Evolutionary conservation across 257 asterid species (phyloP).

Genomic region (Thymus mandschuricus): DNA sequence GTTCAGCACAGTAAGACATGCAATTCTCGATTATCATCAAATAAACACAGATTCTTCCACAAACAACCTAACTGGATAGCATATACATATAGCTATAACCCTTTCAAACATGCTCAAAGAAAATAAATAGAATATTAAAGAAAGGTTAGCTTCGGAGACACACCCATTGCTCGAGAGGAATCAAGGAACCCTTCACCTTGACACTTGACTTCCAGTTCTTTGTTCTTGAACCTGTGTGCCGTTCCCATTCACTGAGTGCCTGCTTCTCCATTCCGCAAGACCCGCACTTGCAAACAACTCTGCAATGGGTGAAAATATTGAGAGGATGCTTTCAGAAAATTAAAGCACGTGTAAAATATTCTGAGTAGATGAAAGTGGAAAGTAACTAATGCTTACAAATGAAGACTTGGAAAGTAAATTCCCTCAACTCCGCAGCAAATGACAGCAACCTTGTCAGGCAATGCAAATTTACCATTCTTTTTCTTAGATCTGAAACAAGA

Average conservation of each 20-base stretch:
- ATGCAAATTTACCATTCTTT: conserved; percentile 50
- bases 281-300: conserved; percentile 99
- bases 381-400: conserved; percentile 63
- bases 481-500: conserved; percentile 65
- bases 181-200: conserved; percentile 79
- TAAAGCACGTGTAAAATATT: conserved; percentile 8
- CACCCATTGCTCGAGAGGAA: conserved; percentile 97
- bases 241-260: conserved; percentile 95
- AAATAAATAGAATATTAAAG: conserved; percentile 20
- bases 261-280: conserved; percentile 86
- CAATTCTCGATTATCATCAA: conserved; percentile 8
- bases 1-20: background rate
- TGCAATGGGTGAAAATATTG: conserved; percentile 38
- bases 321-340: conserved; percentile 27
- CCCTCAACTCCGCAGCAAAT: conserved; percentile 92
- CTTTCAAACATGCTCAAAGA: conserved; percentile 13
- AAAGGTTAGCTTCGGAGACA: conserved; percentile 45
- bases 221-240: conserved; percentile 84
- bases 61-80: conserved; percentile 15
- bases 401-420: conserved; percentile 89
- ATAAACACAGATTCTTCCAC: conserved; percentile 23
- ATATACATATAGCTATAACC: background rate
- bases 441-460: conserved; percentile 85
- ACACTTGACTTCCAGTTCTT: conserved; percentile 96
- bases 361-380: conserved; percentile 26